phyloP scores from a whole-genome alignment of 2,329 filamentous ascomycete genomes.

The Bipolaris victoriae region DNA sequence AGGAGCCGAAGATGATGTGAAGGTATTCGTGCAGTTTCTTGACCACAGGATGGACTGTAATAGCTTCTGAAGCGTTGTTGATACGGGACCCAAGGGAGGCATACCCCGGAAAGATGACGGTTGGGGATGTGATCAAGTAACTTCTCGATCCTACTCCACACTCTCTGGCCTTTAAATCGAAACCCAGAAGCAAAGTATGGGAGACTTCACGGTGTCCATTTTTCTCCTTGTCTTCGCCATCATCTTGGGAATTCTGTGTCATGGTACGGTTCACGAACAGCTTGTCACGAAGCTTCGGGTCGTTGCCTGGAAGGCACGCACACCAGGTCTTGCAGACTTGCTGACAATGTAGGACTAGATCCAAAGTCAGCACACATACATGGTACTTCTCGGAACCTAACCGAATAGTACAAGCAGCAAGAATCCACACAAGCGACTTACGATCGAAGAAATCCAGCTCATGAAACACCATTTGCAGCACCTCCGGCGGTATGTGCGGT shows the following conservation, averaged over 20 bases:
- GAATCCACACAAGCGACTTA: not conserved
- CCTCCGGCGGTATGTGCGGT: not conserved
- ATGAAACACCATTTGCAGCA: not conserved
- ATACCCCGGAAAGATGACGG: too few species aligned
- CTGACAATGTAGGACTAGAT: not conserved
- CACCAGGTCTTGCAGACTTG: not conserved
- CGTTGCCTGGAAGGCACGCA: not conserved
- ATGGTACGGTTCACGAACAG: not conserved
- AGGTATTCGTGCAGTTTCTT: too few species aligned
- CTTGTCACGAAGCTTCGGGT: not conserved
- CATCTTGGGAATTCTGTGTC: not conserved
- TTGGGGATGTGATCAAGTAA: too few species aligned
- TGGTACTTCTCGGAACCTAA: not conserved
- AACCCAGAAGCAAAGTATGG: too few species aligned
- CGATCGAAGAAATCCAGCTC: not conserved
- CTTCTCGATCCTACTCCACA: too few species aligned
- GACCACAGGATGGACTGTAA: too few species aligned
- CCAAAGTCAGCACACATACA: not conserved
- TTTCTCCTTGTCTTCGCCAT: not conserved
- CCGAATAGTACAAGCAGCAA: not conserved
- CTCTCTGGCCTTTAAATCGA: too few species aligned
- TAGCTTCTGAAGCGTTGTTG: too few species aligned
- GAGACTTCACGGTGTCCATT: not conserved
- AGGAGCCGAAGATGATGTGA: too few species aligned
- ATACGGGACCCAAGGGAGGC: too few species aligned